These are phyloP conservation scores for Rhizopus stolonifer DNA, from an alignment of 371 early-diverging fungal genomes.

Conservation along the genomic window DNA sequence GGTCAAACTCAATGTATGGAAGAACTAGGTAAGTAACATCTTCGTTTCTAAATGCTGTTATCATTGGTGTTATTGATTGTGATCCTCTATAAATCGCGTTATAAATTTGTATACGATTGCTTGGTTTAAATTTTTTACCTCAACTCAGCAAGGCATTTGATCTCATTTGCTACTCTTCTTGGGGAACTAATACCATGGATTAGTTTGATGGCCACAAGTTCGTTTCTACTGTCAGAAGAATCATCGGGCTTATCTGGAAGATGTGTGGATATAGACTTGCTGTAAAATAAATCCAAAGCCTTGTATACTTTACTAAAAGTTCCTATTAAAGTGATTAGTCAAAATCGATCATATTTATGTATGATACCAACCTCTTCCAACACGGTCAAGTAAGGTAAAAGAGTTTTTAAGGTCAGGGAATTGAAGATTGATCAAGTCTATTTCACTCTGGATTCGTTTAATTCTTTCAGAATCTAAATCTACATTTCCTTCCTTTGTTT, in stretches of 20 bases:
- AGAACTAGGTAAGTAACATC: conserved; percentile 81
- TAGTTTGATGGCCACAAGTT: conserved; percentile 85
- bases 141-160: conserved; percentile 70
- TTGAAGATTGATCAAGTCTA: conserved; percentile 36
- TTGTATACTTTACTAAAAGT: conserved; percentile 96
- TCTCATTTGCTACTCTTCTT: conserved; percentile 79
- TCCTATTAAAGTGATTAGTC: conserved; percentile 48
- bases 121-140: conserved; percentile 35
- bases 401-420: conserved; percentile 55
- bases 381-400: conserved; percentile 66
- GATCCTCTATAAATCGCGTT: conserved; percentile 9
- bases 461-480: not conserved
- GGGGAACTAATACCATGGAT: conserved; percentile 86
- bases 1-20: conserved; percentile 81
- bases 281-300: conserved; percentile 72
- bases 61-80: conserved; percentile 67
- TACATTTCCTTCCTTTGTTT: not conserved
- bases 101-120: not conserved
- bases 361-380: conserved; percentile 62
- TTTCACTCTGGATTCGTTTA: conserved; percentile 31
- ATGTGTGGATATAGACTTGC: conserved; percentile 36
- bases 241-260: conserved; percentile 3
- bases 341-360: not conserved
- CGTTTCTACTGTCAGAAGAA: conserved; percentile 14
- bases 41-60: conserved; percentile 72